A percentile compares a stretch with the other conserved stretches of the same genome.
These are phyloP conservation scores for Coriaria nepalensis DNA, from an alignment of 306 rosid genomes.

Conservation along the genomic window DNA sequence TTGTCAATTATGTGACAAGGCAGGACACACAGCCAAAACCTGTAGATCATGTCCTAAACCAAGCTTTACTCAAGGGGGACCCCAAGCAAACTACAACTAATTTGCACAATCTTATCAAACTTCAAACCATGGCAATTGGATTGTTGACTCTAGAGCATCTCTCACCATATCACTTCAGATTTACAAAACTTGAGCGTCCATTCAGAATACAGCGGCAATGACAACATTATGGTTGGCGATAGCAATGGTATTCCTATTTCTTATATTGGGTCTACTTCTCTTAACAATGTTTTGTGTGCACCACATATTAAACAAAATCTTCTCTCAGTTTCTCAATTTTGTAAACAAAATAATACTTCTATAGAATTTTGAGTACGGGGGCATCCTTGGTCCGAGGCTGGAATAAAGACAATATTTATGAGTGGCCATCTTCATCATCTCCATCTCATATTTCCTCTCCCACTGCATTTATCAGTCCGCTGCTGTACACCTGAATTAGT, in stretches of 20 bases:
- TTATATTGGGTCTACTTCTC: background rate
- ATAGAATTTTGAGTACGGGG: background rate
- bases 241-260: background rate
- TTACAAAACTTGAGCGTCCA: background rate
- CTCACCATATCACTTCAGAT: background rate
- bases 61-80: background rate
- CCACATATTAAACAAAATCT: background rate
- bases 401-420: background rate
- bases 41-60: background rate
- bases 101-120: background rate
- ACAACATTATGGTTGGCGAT: no score
- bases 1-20: background rate
- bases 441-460: background rate
- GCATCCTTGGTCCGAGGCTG: no score
- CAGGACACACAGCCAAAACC: background rate
- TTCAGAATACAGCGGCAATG: background rate
- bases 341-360: no score
- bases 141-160: background rate
- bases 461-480: background rate
- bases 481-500: background rate
- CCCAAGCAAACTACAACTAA: background rate
- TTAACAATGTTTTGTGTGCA: background rate
- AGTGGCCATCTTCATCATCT: background rate
- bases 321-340: background rate
- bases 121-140: background rate